Evolutionary conservation across 2,329 filamentous ascomycete genomes (phyloP), one percentile per base, ranked within the genome.

Genomic region (Hymenoscyphus albidus): DNA sequence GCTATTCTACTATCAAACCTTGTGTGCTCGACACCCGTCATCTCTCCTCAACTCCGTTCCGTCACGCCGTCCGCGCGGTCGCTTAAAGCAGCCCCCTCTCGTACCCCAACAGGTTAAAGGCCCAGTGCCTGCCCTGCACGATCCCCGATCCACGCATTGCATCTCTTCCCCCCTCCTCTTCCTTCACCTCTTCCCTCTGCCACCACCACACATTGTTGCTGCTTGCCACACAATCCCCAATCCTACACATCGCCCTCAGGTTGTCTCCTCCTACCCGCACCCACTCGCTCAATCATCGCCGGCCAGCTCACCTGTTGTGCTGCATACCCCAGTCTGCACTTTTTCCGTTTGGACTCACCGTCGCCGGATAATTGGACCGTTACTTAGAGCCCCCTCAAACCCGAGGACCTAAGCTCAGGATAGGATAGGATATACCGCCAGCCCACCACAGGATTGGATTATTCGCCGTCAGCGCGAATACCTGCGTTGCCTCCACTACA

Each of bases 291-390:
- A 61, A 63, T 63, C 62, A 63, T 39, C 62, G 22, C 55, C 59
- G 40, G 64, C 61, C 66, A 66, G 54, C 62, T 64, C 64, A 65
- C 18, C 35, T 54, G 59, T 27, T 51, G 35, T 54, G 22, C 59
- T 62, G 58, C 59, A 61, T 44, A 62, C 67, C 61, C 62, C 62
- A 22, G 40, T 35, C 44, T 27, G 57, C 68, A 68, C 68, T 59
- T n/a, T 59, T 66, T 64, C 59, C 65, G 6, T 64, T 67, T 65
- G 66, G 64, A 68, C 68, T 67, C 63, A 67, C 68, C 65, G 64
- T 68, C 63, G 63, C 70, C 67, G 70, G 63, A 67, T 70, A 65
- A 69, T 69, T 70, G 67, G 69, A 65, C 59, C 44, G 40, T 51
- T 18, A 22, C 18, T 51, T 51, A 51, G 44, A 51, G 44, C 44